Evolutionary conservation across 1,139 yeast genomes (phyloP).

Genomic region (Zygosaccharomyces sapae): DNA sequence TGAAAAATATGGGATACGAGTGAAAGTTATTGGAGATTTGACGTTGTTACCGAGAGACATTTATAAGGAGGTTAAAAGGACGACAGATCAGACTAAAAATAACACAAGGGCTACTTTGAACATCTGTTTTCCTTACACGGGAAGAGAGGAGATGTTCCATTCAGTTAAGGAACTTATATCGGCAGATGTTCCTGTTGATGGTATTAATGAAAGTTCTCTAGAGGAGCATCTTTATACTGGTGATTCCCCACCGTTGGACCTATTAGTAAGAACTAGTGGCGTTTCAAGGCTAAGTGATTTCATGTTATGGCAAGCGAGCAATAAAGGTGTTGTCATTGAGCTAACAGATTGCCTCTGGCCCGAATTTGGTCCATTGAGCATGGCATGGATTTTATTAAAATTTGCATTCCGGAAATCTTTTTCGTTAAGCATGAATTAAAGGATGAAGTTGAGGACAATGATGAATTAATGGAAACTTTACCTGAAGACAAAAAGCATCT

Average conservation of each 20-base stretch:
- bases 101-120: conserved; percentile 73
- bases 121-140: conserved; percentile 93
- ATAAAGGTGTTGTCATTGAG: conserved; percentile 66
- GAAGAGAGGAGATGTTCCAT: conserved; percentile 82
- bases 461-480: conserved; percentile 7
- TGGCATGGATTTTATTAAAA: conserved; percentile 54
- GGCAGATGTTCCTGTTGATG: conserved; percentile 31
- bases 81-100: conserved; percentile 61
- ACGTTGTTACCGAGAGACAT: conserved; percentile 68
- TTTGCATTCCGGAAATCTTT: conserved; percentile 47
- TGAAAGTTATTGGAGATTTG: conserved; percentile 70
- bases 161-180: conserved; percentile 55
- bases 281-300: conserved; percentile 85
- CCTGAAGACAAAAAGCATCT: not conserved
- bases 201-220: conserved; percentile 47
- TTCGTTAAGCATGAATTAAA: conserved; percentile 14
- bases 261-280: conserved; percentile 82
- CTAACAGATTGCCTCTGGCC: conserved; percentile 85
- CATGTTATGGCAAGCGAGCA: conserved; percentile 73
- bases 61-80: conserved; percentile 51
- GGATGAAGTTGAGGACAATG: conserved; percentile 17
- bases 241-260: conserved; percentile 65
- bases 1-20: conserved; percentile 70
- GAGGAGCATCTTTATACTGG: conserved; percentile 59
- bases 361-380: conserved; percentile 60